These are phyloP conservation scores for Fusarium sulawesiense DNA, from an alignment of 2,329 filamentous ascomycete genomes.

Conservation along the genomic window DNA sequence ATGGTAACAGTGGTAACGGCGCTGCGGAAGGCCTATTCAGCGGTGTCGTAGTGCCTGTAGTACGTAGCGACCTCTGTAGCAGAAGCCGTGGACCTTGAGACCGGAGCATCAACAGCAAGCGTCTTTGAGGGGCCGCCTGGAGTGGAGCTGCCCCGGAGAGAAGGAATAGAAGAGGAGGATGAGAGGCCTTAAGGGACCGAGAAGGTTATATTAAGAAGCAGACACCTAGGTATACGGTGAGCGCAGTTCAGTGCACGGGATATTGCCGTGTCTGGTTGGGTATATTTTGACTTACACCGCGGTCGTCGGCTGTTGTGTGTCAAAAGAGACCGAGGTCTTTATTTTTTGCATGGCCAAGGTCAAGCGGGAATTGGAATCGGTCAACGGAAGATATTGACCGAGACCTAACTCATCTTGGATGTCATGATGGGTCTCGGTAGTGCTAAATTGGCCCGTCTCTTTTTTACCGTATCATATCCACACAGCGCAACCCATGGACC, in stretches of 20 bases:
- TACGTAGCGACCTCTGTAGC: conserved; percentile 39
- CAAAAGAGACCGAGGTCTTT: conserved; percentile 40
- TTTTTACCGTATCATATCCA: conserved; percentile 6
- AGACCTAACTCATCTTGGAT: conserved; percentile 31
- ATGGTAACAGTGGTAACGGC: conserved; percentile 27
- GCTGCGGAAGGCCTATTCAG: conserved; percentile 19
- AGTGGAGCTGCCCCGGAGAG: conserved; percentile 44
- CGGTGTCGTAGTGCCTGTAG: conserved; percentile 16
- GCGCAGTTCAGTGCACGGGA: conserved; percentile 18
- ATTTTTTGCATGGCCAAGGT: conserved; percentile 12
- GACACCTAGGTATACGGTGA: conserved; percentile 14
- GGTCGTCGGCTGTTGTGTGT: conserved; percentile 42
- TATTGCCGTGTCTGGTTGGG: conserved; percentile 8
- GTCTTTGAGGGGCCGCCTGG: conserved; percentile 27
- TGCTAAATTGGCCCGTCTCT: conserved; percentile 21
- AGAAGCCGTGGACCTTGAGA: conserved; percentile 32
- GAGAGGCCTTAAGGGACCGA: conserved; percentile 4
- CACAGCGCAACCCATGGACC: conserved; percentile 21
- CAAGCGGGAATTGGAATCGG: conserved; percentile 29
- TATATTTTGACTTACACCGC: conserved; percentile 29
- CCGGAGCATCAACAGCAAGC: conserved; percentile 37
- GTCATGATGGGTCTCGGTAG: conserved; percentile 17
- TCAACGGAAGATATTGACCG: conserved; percentile 22
- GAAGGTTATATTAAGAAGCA: conserved; percentile 19
- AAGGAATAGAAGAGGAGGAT: conserved; percentile 30